Evolutionary conservation across 2,329 filamentous ascomycete species (phyloP).

Genomic region (Fusarium foetens): DNA sequence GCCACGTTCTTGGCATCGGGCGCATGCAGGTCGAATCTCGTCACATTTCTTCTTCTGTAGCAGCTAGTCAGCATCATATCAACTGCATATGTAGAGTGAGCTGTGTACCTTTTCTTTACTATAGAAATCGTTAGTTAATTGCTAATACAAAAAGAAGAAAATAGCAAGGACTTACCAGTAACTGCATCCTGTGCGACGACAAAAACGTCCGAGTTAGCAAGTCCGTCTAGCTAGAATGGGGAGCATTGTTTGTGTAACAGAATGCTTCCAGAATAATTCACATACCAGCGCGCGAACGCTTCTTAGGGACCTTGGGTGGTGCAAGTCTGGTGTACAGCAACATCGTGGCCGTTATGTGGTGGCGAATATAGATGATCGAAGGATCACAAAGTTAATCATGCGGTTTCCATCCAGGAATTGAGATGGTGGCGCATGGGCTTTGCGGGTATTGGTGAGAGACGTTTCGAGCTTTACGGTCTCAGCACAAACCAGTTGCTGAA

Average conservation of each 20-base stretch:
- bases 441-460: not conserved
- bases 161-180: constrained; percentile 57
- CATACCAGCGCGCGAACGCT: constrained; percentile 60
- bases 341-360: constrained; percentile 52
- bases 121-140: constrained; percentile 25
- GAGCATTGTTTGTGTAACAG: constrained; percentile 4
- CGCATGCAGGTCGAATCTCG: constrained; percentile 61
- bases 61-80: constrained; percentile 17
- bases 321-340: constrained; percentile 68
- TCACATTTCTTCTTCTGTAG: constrained; percentile 68
- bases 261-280: constrained; percentile 12
- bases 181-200: constrained; percentile 56
- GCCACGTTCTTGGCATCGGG: constrained; percentile 61
- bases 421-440: constrained; percentile 25
- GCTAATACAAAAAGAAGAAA: not conserved
- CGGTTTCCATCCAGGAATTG: constrained; percentile 29
- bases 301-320: constrained; percentile 67
- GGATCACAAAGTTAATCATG: constrained; percentile 35
- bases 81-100: not conserved
- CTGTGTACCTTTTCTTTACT: constrained; percentile 63
- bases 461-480: not conserved
- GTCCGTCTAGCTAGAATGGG: not conserved
- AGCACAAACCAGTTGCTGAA: not conserved
- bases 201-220: constrained; percentile 22
- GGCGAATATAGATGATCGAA: constrained; percentile 41